Evolutionary conservation across 83 land plant species (phyloP).

Genomic region (Picea mariana): DNA sequence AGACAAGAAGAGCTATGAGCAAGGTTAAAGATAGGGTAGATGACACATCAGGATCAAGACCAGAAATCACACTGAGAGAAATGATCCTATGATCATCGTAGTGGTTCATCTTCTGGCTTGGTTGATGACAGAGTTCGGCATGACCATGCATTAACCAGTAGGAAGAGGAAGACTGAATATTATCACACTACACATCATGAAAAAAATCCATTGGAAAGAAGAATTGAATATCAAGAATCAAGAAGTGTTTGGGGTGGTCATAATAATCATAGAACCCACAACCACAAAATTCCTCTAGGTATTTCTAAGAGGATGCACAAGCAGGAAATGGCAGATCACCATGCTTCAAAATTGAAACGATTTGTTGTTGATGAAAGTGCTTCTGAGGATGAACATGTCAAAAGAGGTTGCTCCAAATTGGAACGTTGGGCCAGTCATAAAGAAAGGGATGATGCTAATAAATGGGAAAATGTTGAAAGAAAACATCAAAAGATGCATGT

Average conservation of each 20-base stretch:
- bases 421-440: constrained; percentile 92
- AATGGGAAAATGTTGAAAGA: constrained; percentile 25
- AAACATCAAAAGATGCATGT: constrained; percentile 11
- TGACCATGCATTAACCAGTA: too few relatives aligned
- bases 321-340: constrained; percentile 11
- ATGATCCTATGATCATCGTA: too few relatives aligned
- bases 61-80: too few relatives aligned
- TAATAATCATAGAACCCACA: neutral
- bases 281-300: neutral
- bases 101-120: too few relatives aligned
- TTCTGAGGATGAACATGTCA: constrained; percentile 67
- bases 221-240: neutral
- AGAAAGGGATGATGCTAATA: constrained; percentile 57
- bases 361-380: constrained; percentile 32
- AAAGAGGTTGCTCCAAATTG: constrained; percentile 82
- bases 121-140: too few relatives aligned
- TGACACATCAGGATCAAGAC: too few relatives aligned
- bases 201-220: neutral
- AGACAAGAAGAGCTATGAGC: too few relatives aligned
- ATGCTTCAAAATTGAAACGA: constrained; percentile 13
- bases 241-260: constrained; percentile 9
- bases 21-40: too few relatives aligned
- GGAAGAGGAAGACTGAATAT: too few relatives aligned
- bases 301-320: constrained; percentile 17
- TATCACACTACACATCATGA: too few relatives aligned